These are phyloP conservation scores for Aspergillus ibericus DNA, from an alignment of 2,329 filamentous ascomycete species.

Conservation along the genomic window DNA sequence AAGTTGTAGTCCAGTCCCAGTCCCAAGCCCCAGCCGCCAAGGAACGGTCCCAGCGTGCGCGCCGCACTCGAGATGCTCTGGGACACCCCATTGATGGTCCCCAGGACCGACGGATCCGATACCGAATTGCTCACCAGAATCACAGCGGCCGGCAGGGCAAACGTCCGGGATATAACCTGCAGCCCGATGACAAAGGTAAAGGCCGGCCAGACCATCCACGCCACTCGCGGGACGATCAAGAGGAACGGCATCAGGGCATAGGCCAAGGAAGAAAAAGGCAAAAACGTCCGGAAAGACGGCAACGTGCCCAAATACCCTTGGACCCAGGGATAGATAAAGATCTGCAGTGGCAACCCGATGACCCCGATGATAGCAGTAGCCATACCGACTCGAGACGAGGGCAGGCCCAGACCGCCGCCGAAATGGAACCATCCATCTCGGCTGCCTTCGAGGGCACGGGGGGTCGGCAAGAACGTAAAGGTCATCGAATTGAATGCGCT, in stretches of 20 bases:
- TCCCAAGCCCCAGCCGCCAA: conserved; percentile 56
- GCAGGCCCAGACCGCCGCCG: conserved; percentile 72
- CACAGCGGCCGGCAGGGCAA: conserved; percentile 60
- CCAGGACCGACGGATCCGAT: conserved; percentile 57
- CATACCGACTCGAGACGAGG: conserved; percentile 69
- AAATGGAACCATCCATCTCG: conserved; percentile 55
- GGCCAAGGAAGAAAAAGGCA: conserved; percentile 68
- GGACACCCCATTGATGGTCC: conserved; percentile 60
- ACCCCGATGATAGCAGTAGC: conserved; percentile 74
- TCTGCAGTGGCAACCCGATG: conserved; percentile 72
- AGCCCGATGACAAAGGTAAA: conserved; percentile 64
- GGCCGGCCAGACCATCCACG: conserved; percentile 61
- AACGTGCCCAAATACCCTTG: conserved; percentile 68
- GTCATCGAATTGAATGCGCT: conserved; percentile 75
- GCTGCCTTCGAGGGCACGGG: conserved; percentile 54
- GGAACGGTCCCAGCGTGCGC: conserved; percentile 57
- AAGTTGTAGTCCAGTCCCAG: conserved; percentile 55
- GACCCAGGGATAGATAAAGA: conserved; percentile 68
- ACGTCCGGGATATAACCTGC: conserved; percentile 72
- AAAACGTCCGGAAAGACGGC: conserved; percentile 65
- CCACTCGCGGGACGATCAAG: conserved; percentile 62
- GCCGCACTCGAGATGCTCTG: conserved; percentile 57
- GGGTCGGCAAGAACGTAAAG: conserved; percentile 74
- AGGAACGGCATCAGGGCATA: conserved; percentile 72
- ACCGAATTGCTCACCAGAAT: conserved; percentile 63